A percentile compares a stretch with the other conserved stretches of the same genome.
Conservation (phyloP, 805 yeast species). For the Alloascoidea hylecoeti region DNA sequence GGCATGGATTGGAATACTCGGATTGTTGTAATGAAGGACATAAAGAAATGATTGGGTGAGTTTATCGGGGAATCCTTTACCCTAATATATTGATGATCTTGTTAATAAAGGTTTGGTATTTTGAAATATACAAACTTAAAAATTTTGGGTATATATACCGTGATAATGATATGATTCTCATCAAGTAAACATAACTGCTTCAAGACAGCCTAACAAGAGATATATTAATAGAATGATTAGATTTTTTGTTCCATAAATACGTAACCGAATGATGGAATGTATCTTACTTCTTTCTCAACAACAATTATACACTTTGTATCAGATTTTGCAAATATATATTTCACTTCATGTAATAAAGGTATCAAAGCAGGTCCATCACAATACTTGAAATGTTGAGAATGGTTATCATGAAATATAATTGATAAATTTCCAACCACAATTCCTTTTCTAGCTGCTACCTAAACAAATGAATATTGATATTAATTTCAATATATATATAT, state of each 20-base stretch:
- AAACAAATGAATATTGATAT: neutral
- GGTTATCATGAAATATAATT: constrained; percentile 5
- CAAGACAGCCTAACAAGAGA: constrained; percentile 7
- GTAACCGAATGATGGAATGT: constrained; percentile 20
- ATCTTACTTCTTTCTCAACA: constrained; percentile 32
- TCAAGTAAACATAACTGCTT: constrained; percentile 1
- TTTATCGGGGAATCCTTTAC: constrained; percentile 55
- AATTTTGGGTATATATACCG: neutral
- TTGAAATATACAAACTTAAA: neutral
- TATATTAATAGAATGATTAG: constrained; percentile 7
- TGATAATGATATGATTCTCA: neutral
- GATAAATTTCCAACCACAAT: constrained; percentile 26
- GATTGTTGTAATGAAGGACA: constrained; percentile 14
- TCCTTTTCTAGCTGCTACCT: constrained; percentile 41
- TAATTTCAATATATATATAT: neutral
- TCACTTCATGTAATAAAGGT: constrained; percentile 18
- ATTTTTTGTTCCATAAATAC: constrained; percentile 13
- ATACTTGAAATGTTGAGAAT: constrained; percentile 7
- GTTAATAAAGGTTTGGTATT: neutral
- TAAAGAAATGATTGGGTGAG: constrained; percentile 30
- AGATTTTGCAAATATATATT: constrained; percentile 9
- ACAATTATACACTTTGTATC: constrained; percentile 21
- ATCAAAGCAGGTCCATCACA: constrained; percentile 14
- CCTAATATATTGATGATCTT: constrained; percentile 13
- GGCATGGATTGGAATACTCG: constrained; percentile 25